Evolutionary conservation across 352 stramenopile genomes (phyloP).

Genomic region (Phytophthora lateralis): DNA sequence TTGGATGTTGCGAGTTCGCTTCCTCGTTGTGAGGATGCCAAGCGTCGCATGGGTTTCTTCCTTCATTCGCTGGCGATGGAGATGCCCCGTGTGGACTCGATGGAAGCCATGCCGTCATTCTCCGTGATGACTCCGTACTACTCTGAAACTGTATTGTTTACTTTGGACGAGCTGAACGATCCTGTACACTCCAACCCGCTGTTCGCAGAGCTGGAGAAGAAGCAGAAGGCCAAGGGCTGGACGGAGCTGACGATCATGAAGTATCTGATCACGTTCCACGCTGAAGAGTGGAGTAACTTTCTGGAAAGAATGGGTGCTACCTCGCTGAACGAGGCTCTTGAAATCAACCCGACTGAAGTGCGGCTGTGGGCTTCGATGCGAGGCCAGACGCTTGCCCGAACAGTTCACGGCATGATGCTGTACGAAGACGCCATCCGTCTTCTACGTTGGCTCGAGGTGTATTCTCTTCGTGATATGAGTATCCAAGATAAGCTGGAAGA

Average conservation of each 20-base stretch:
- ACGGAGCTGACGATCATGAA: slow-evolving; percentile 87
- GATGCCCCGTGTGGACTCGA: slow-evolving; percentile 73
- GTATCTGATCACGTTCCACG: slow-evolving; percentile 88
- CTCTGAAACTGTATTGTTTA: slow-evolving; percentile 87
- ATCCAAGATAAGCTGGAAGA: slow-evolving; percentile 75
- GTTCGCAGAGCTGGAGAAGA: slow-evolving; percentile 77
- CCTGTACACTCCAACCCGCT: slow-evolving; percentile 83
- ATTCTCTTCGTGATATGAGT: slow-evolving; percentile 61
- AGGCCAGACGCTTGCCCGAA: slow-evolving; percentile 86
- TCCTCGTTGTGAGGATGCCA: slow-evolving; percentile 81
- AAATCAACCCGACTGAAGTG: slow-evolving; percentile 69
- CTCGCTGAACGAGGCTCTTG: slow-evolving; percentile 74
- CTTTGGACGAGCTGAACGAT: slow-evolving; percentile 86
- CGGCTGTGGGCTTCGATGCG: slow-evolving; percentile 86
- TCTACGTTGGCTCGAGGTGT: slow-evolving; percentile 84
- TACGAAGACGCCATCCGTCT: slow-evolving; percentile 90
- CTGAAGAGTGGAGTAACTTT: slow-evolving; percentile 90
- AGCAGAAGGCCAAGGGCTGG: slow-evolving; percentile 73
- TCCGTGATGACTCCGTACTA: slow-evolving; percentile 91
- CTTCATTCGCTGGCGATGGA: slow-evolving; percentile 86
- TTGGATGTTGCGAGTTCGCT: slow-evolving; percentile 72
- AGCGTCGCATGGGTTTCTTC: slow-evolving; percentile 89
- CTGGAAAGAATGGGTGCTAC: slow-evolving; percentile 78
- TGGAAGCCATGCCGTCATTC: slow-evolving; percentile 89
- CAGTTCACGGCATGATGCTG: slow-evolving; percentile 90